Evolutionary conservation across 73 alveolate genomes (phyloP), one percentile per base, ranked within the genome.

Genomic region (Symbiodinium pilosum): DNA sequence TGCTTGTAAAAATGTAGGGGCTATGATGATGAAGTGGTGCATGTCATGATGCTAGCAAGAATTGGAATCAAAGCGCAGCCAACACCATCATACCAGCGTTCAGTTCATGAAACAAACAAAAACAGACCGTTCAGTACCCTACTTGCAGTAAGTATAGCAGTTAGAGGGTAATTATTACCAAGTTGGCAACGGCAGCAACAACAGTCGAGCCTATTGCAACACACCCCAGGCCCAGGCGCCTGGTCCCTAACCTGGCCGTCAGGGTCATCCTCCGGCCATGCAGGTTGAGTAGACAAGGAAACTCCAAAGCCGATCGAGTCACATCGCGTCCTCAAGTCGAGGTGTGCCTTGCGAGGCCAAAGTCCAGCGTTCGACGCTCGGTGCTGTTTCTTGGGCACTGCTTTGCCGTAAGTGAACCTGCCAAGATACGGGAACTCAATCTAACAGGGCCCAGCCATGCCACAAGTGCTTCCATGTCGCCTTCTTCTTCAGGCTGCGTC

Each of bases 341-440:
- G 95, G 95, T 3, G 95, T 89, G 47, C 95, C 95, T 73, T 64
- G 86, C 34, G 95, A 84, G 4, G 95, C 95, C 34, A 89, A 73
- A 84, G 73, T 28, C 95, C 95, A 89, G 47, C 95, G 95, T 38
- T 24, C 34, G 44, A 68, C 75, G 40, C 40, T 18, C 9, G 81
- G 81, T 30, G 81, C 38, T 38, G 30, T 20, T 38, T 64, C 81
- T 20, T 38, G 81, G 30, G 30, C 81, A 24, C 34, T n/a, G n/a
- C n/a, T 26, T 64, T 38, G 81, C 1, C 14, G 56, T 36, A 86
- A 32, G 39, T 52, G 93, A 51, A 52, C 93, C 93, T 86, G 93
- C 36, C 59, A 32, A 26, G 30, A 12, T 18, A 7, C 26, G 30
- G 36, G 39, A 38, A 83, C 54, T 34, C 89, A n/a, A 54, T 54